A percentile compares a stretch with the other conserved stretches of the same genome.
Evolutionary conservation across 192 early-diverging fungal genomes (phyloP).

Genomic region (Mortierella hygrophila): DNA sequence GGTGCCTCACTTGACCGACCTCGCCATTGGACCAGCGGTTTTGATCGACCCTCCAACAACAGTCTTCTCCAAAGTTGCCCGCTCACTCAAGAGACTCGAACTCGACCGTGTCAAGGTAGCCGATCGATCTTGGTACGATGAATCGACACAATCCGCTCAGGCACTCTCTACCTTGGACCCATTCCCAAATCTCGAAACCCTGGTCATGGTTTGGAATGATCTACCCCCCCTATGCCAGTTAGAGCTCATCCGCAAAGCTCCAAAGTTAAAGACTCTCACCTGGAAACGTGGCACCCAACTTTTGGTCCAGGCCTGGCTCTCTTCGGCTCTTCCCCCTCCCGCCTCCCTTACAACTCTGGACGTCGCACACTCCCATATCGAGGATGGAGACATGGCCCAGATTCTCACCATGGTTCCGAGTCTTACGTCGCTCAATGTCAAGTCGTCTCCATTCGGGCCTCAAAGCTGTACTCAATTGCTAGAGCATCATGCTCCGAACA

Average conservation of each 20-base stretch:
- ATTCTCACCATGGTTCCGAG: conserved; percentile 12
- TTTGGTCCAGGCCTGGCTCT: conserved; percentile 19
- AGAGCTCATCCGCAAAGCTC: conserved; percentile 17
- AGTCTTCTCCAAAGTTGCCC: conserved; percentile 9
- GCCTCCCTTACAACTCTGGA: not conserved
- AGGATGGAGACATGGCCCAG: conserved; percentile 15
- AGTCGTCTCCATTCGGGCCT: conserved; percentile 14
- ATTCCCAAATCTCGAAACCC: conserved; percentile 11
- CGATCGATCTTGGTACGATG: not conserved
- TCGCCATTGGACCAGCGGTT: conserved; percentile 20
- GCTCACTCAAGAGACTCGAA: conserved; percentile 5
- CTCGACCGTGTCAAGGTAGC: conserved; percentile 29
- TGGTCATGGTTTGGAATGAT: conserved; percentile 38
- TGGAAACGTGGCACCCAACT: conserved; percentile 16
- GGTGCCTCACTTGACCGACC: not conserved
- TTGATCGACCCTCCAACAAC: conserved; percentile 19
- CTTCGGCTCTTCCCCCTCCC: conserved; percentile 1
- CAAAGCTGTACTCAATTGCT: not conserved
- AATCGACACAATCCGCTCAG: not conserved
- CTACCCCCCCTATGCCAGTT: conserved; percentile 17
- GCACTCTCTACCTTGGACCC: not conserved
- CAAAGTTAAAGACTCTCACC: conserved; percentile 7
- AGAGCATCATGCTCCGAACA: not conserved
- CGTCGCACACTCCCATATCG: conserved; percentile 23
- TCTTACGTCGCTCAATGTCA: conserved; percentile 4